Conservation (phyloP, 768 basidiomycete species). For the Leccinum aurantiacum region DNA sequence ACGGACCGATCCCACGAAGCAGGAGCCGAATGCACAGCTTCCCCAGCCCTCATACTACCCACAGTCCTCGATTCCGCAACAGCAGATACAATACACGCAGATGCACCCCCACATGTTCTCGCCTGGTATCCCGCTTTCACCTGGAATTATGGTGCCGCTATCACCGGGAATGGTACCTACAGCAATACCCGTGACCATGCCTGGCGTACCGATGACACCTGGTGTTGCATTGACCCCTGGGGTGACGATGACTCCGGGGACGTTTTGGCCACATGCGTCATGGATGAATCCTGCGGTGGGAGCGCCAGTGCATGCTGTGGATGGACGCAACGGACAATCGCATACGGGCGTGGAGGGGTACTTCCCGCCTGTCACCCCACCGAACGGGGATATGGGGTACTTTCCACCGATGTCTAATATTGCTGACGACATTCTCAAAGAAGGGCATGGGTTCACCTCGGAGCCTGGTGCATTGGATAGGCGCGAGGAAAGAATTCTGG, state of each 20-base stretch:
- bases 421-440: slow-evolving; percentile 39
- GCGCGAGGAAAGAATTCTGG: slow-evolving; percentile 6
- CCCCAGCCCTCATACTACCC: slow-evolving; percentile 14
- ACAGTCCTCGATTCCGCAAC: slow-evolving; percentile 16
- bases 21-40: slow-evolving; percentile 10
- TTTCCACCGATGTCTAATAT: slow-evolving; percentile 42
- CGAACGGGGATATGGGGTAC: slow-evolving; percentile 34
- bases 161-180: slow-evolving; percentile 26
- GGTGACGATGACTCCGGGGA: slow-evolving; percentile 69
- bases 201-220: slow-evolving; percentile 28
- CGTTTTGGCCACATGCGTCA: slow-evolving; percentile 64
- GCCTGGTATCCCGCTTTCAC: slow-evolving; percentile 33
- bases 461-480: not conserved
- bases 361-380: slow-evolving; percentile 41
- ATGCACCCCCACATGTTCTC: slow-evolving; percentile 30
- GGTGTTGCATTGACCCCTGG: slow-evolving; percentile 51
- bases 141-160: slow-evolving; percentile 30
- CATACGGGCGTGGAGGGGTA: slow-evolving; percentile 34
- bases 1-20: slow-evolving; percentile 1
- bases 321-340: slow-evolving; percentile 16
- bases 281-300: slow-evolving; percentile 62
- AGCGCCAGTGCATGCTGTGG: slow-evolving; percentile 46
- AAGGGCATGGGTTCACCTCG: slow-evolving; percentile 9
- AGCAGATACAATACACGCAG: slow-evolving; percentile 25
- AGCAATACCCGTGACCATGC: slow-evolving; percentile 21